Conservation (phyloP, 2,329 filamentous ascomycete species). For the Ceratocystis variospora region DNA sequence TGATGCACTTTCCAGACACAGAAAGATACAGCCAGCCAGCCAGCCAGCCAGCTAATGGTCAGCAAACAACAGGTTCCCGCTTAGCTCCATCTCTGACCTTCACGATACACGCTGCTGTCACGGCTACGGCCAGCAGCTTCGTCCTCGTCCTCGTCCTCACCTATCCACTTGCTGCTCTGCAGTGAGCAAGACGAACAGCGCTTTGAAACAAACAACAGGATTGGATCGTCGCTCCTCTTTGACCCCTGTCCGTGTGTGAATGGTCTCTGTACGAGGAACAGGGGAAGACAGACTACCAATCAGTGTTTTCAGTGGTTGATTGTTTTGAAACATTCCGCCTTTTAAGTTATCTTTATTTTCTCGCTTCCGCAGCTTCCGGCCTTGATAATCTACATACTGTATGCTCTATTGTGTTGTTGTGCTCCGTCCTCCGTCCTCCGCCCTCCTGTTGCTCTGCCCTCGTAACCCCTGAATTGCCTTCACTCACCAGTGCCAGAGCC, state of each 20-base stretch:
- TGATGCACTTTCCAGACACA: slow-evolving; percentile 5
- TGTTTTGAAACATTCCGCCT: neutral
- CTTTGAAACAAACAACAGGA: neutral
- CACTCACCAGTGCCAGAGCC: neutral
- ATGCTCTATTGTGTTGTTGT: too few species aligned
- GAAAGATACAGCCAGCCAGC: neutral
- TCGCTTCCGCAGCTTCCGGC: neutral
- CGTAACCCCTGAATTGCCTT: neutral
- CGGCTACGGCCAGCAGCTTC: too few species aligned
- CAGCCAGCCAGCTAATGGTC: neutral
- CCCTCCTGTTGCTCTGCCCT: too few species aligned
- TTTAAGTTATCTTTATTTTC: neutral
- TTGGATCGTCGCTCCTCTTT: neutral
- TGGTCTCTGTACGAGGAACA: neutral
- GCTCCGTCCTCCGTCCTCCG: too few species aligned
- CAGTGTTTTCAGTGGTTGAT: neutral
- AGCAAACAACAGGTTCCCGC: neutral
- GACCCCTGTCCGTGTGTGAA: neutral
- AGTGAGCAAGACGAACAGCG: neutral
- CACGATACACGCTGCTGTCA: neutral
- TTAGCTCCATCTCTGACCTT: neutral
- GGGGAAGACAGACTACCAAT: neutral
- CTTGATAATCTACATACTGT: too few species aligned
- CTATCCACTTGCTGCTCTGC: too few species aligned
- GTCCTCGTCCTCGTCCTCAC: too few species aligned